These are phyloP conservation scores for Coemansia sp. DNA, from an alignment of 192 early-diverging fungal species.

Conservation along the genomic window DNA sequence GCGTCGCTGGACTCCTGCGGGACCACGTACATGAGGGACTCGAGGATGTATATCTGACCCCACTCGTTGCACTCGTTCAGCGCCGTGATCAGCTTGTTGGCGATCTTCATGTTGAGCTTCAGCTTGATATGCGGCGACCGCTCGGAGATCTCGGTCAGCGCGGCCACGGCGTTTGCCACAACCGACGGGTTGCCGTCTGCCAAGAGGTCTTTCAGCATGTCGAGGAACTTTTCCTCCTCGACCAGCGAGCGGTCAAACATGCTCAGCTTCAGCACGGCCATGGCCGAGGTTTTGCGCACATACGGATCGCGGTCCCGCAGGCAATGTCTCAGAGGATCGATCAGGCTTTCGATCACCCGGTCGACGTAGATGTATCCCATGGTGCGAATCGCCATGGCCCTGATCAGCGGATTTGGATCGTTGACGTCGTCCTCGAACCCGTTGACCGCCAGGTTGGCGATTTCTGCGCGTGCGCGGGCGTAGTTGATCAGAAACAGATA, in stretches of 20 bases:
- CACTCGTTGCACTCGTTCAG: constrained; percentile 98
- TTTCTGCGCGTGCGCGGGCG: constrained; percentile 86
- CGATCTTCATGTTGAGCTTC: constrained; percentile 77
- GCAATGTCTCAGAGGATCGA: constrained; percentile 79
- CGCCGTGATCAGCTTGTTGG: constrained; percentile 88
- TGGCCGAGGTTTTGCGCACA: constrained; percentile 93
- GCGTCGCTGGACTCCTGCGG: constrained; percentile 87
- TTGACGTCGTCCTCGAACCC: constrained; percentile 87
- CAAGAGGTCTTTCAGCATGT: constrained; percentile 80
- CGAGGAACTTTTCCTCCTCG: constrained; percentile 85
- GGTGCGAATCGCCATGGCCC: constrained; percentile 93
- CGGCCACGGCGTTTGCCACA: constrained; percentile 92
- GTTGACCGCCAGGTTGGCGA: constrained; percentile 87
- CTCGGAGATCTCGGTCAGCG: constrained; percentile 91
- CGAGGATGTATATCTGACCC: constrained; percentile 93
- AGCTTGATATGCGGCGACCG: constrained; percentile 82
- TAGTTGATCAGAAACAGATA: constrained; percentile 98
- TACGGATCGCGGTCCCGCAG: constrained; percentile 90
- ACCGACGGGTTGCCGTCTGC: constrained; percentile 91
- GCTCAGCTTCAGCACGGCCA: constrained; percentile 91
- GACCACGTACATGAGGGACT: constrained; percentile 85
- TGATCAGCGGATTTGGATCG: constrained; percentile 90
- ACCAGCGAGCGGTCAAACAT: constrained; percentile 83
- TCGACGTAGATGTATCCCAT: constrained; percentile 97
- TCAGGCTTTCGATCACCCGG: constrained; percentile 78